Conservation (phyloP, 1,284 basidiomycete genomes). For the Thelephora terrestris region DNA sequence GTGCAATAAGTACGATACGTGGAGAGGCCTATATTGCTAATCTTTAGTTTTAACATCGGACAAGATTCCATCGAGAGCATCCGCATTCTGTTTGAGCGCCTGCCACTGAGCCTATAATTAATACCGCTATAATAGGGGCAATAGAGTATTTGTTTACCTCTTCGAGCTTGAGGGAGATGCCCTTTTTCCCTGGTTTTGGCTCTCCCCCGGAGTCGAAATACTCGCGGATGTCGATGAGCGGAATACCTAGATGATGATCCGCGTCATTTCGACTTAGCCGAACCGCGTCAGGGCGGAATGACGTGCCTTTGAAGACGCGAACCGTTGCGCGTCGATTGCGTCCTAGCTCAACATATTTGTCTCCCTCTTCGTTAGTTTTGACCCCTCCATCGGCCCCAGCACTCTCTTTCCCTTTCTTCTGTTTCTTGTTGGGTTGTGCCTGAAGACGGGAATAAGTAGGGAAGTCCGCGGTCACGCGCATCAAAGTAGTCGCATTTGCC, state of each 20-base stretch:
- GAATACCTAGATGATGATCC: conserved; percentile 24
- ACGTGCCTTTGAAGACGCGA: conserved; percentile 55
- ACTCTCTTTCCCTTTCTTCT: conserved; percentile 6
- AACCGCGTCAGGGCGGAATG: background rate
- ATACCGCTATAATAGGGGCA: background rate
- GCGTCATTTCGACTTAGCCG: background rate
- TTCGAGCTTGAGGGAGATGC: conserved; percentile 60
- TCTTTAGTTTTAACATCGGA: conserved; percentile 22
- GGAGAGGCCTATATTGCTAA: no score
- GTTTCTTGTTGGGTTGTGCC: conserved; percentile 7
- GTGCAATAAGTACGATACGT: no score
- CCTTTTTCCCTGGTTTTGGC: conserved; percentile 77
- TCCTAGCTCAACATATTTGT: conserved; percentile 57
- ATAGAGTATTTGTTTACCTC: conserved; percentile 38
- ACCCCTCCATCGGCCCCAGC: conserved; percentile 2
- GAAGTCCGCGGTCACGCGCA: background rate
- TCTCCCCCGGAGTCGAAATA: conserved; percentile 55
- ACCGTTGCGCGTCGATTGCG: conserved; percentile 66
- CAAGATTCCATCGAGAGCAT: conserved; percentile 44
- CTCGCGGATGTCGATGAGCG: conserved; percentile 71
- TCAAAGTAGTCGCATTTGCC: background rate
- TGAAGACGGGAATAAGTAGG: background rate
- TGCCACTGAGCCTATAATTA: conserved; percentile 41
- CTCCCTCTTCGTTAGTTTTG: conserved; percentile 35
- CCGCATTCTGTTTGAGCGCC: conserved; percentile 33